Evolutionary conservation across 495 filamentous ascomycete genomes (phyloP).

Genomic region (Oleoguttula mirabilis): DNA sequence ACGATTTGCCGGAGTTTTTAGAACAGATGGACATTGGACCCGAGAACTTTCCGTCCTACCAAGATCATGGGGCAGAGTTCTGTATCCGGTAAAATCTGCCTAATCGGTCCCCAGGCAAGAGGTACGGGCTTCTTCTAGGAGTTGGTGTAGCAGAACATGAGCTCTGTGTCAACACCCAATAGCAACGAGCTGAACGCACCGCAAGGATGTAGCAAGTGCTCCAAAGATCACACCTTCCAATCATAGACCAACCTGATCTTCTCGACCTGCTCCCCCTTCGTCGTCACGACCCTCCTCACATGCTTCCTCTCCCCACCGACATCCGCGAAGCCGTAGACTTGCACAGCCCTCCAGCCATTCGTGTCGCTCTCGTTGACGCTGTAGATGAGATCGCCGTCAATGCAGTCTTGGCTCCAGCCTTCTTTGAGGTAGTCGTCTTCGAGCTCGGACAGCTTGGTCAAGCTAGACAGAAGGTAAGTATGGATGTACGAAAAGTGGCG

Average conservation of each 20-base stretch:
- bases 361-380: slow-evolving; percentile 43
- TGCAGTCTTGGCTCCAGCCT: slow-evolving; percentile 38
- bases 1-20: too few relatives aligned
- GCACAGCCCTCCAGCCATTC: slow-evolving; percentile 46
- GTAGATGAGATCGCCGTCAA: slow-evolving; percentile 42
- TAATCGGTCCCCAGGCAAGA: too few relatives aligned
- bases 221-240: slow-evolving; percentile 33
- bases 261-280: slow-evolving; percentile 50
- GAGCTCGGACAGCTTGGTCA: slow-evolving; percentile 27
- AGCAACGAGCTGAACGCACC: too few relatives aligned
- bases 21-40: too few relatives aligned
- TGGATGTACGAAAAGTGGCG: too few relatives aligned
- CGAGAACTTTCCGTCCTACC: too few relatives aligned
- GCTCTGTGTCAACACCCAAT: too few relatives aligned
- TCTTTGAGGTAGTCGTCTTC: slow-evolving; percentile 34
- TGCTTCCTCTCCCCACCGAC: slow-evolving; percentile 53
- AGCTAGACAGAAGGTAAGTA: neutral
- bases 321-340: slow-evolving; percentile 55
- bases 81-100: too few relatives aligned
- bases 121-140: too few relatives aligned
- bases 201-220: too few relatives aligned
- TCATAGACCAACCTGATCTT: slow-evolving; percentile 65
- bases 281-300: slow-evolving; percentile 51
- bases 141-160: too few relatives aligned
- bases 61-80: too few relatives aligned